Evolutionary conservation across 75 land plant species (phyloP).

Genomic region (Selaginella moellendorffii): DNA sequence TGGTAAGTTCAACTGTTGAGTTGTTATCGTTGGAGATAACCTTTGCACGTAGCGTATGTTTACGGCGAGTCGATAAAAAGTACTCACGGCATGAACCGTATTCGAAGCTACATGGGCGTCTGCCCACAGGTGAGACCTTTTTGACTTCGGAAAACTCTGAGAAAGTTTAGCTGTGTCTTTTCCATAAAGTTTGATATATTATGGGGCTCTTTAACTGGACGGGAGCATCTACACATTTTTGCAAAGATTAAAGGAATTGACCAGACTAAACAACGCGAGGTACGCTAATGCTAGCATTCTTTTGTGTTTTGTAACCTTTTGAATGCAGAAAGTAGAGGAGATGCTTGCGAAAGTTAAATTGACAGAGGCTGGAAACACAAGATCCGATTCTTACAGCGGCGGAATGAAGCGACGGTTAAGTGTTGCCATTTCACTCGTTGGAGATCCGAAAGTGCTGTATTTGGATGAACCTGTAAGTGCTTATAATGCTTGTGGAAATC

Average conservation of each 20-base stretch:
- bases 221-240: conserved; percentile 22
- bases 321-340: conserved; percentile 11
- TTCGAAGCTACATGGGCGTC: conserved; percentile 19
- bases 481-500: neutral
- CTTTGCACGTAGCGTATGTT: conserved; percentile 12
- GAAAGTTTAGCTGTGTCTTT: neutral
- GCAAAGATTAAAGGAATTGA: conserved; percentile 19
- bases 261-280: neutral
- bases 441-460: conserved; percentile 23
- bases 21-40: neutral
- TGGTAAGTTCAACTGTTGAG: conserved; percentile 7
- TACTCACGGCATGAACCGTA: conserved; percentile 12
- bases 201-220: conserved; percentile 16
- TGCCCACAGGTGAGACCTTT: conserved; percentile 23
- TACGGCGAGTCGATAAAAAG: conserved; percentile 20
- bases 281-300: conserved; percentile 10
- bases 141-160: too few relatives aligned
- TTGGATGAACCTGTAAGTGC: conserved; percentile 25
- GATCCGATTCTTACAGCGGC: conserved; percentile 20
- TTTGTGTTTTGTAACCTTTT: neutral
- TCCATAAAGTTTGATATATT: conserved; percentile 17
- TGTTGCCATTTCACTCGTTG: conserved; percentile 25
- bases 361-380: conserved; percentile 4
- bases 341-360: conserved; percentile 15
- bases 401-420: conserved; percentile 27